Evolutionary conservation across 2,329 filamentous ascomycete genomes (phyloP), one percentile per base, ranked within the genome.

Genomic region (Penicillium sp.): DNA sequence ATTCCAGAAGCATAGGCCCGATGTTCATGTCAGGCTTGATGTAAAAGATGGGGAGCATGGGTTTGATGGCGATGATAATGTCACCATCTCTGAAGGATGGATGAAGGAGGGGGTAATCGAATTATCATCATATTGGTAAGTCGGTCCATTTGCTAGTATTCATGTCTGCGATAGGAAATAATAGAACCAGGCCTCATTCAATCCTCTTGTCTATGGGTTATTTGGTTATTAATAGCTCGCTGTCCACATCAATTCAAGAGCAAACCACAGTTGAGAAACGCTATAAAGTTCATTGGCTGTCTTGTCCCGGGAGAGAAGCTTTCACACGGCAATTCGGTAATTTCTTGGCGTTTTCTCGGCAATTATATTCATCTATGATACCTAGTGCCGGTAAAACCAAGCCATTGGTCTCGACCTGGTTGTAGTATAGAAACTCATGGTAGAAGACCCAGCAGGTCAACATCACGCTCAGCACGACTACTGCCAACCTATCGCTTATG

Each of bases 21-120:
- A 56, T 37, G 49, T 53, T 8, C 27, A 50, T 39, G 44, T 59
- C 3, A 48, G 49, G 24, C 33, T 55, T 44, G 46, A 48, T 50
- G 19, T n/a, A 14, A 24, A 47, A 10, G 50, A 53, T 21, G 50
- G 50, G 6, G 50, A 53, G 3, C 50, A 53, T 53, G 50, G 50
- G 9, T 53, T 53, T 27, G 50, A 53, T 26, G 21, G 10, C 14
- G 19, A 53, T 19, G 41, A 21, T 26, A 16, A 37, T 6, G 29
- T 53, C 26, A 53, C 29, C 27, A 53, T 53, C 22, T 46, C 27
- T 21, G 21, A 31, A 26, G 50, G 50, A 9, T 53, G 50, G 50
- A 45, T 53, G 50, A 53, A 53, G 22, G 50, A 53, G 21, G 50
- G 50, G 7, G 50, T 45, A 14, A n/a, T 13, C 14, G 24, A 53